Conservation (phyloP, 2,329 filamentous ascomycete species). For the Diaporthe eres region DNA sequence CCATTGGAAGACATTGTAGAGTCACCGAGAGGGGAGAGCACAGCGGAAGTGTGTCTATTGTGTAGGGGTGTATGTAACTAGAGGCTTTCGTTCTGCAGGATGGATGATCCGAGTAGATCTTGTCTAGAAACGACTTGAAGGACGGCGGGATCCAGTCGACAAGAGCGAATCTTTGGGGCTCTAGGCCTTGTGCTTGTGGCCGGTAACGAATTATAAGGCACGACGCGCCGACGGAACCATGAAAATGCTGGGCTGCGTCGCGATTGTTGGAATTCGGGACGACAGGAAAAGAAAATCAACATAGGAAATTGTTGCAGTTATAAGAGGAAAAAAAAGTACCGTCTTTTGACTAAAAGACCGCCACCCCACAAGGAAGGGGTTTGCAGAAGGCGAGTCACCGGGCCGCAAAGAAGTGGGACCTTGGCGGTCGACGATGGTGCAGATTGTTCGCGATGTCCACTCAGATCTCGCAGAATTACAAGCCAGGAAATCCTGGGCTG, state of each 20-base stretch:
- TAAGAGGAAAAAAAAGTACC: constrained; percentile 4
- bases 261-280: background rate
- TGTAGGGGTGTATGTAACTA: constrained; percentile 36
- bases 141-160: constrained; percentile 27
- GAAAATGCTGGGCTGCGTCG: background rate
- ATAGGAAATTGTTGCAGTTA: background rate
- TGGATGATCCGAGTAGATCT: constrained; percentile 26
- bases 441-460: constrained; percentile 18
- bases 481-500: constrained; percentile 11
- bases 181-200: background rate
- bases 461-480: constrained; percentile 2
- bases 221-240: constrained; percentile 13
- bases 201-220: background rate
- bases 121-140: background rate
- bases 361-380: constrained; percentile 35
- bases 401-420: constrained; percentile 39
- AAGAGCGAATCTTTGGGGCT: background rate
- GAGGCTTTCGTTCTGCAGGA: constrained; percentile 32
- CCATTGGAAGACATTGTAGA: constrained; percentile 45
- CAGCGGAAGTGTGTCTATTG: constrained; percentile 36
- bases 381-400: constrained; percentile 32
- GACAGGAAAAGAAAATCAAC: background rate
- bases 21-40: constrained; percentile 36
- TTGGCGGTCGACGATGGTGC: constrained; percentile 31
- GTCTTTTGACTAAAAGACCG: constrained; percentile 21